Evolutionary conservation across 2,329 filamentous ascomycete genomes (phyloP), one percentile per base, ranked within the genome.

Genomic region (Neospermospora avenae): DNA sequence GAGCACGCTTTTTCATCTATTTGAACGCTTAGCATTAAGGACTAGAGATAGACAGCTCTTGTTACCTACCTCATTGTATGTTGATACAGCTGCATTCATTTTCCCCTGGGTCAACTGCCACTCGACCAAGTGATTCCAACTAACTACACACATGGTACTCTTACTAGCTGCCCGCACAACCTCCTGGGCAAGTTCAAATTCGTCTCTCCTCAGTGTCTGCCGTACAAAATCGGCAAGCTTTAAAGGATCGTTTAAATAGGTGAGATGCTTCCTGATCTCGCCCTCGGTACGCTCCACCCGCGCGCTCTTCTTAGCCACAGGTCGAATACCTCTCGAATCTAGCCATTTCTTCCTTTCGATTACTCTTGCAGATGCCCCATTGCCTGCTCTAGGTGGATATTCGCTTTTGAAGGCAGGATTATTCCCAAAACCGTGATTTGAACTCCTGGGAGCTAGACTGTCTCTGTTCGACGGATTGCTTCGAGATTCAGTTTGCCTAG

Each of bases 1-100:
- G 89, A 4, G 81, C 87, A 63, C 92, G 84, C 77, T 98, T 98
- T 77, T 98, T 99, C 93, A 99, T 98, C 89, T 91, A 16, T n/a
- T 14, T 24, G 37, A 44, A 59, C 63, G 6, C 11, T 51, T 69
- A 55, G 68, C 65, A 51, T 61, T 53, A 60, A 28, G 11, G 24
- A 25, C 20, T 20, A 1, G 8, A 20, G 34, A 48, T 63, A 24
- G 41, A n/a, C 41, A 11, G 11, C 6, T 4, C 25, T 10, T 3
- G 39, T 13, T 41, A 70, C 79, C 64, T 74, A 90, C 89, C 74
- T 98, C 93, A 74, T 97, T 96, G 77, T 86, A 97, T n/a, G 91
- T 78, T 75, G 89, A 92, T 59, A 96, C 76, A 18, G 90, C 93
- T 20, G 79, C 76, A 61, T 81, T 80, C 35, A 91, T 74, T 55